These are phyloP conservation scores for Caryopteris hybrid DNA, from an alignment of 305 asterid species.

Conservation along the genomic window DNA sequence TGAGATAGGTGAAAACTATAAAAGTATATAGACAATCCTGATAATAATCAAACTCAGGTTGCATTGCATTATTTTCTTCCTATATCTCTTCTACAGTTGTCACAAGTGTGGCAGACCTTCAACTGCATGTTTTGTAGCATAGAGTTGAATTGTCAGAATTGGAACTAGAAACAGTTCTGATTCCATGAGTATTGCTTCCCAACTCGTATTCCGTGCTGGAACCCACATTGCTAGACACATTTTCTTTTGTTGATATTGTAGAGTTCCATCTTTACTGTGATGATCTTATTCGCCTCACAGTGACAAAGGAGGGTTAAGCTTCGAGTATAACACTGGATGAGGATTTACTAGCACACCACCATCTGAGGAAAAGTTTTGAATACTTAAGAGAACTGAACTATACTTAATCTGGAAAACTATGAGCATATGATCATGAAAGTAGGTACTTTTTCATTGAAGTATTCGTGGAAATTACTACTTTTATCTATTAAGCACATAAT, in stretches of 20 bases:
- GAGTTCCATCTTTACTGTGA: not conserved
- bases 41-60: not conserved
- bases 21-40: not conserved
- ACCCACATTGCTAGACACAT: not conserved
- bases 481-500: not conserved
- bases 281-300: not conserved
- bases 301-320: not conserved
- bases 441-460: too few relatives aligned
- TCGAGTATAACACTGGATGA: not conserved
- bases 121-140: not conserved
- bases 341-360: not conserved
- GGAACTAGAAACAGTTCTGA: not conserved
- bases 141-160: not conserved
- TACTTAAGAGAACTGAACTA: not conserved
- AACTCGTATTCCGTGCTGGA: not conserved
- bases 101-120: not conserved
- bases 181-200: not conserved
- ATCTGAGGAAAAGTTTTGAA: not conserved
- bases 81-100: not conserved
- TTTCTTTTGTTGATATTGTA: not conserved
- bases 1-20: too few relatives aligned
- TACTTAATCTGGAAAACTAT: not conserved
- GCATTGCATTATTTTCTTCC: not conserved
- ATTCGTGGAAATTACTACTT: not conserved
- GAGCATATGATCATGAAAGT: not conserved